phyloP scores from a whole-genome alignment of 2,329 filamentous ascomycete species.

The Colletotrichum sublineola region DNA sequence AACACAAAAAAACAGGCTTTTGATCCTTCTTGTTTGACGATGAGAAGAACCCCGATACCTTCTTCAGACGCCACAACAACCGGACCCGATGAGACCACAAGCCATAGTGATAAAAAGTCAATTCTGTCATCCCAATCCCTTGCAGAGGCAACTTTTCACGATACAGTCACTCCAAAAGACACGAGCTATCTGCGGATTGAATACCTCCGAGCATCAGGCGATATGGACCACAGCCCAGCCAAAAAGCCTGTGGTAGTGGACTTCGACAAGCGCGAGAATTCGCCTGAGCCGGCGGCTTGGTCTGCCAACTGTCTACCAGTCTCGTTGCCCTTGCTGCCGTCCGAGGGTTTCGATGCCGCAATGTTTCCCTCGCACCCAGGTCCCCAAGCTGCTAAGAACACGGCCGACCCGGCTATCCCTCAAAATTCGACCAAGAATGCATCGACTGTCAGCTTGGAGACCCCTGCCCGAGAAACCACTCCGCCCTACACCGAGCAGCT shows the following conservation, averaged over 20 bases:
- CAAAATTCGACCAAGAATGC: slow-evolving; percentile 2
- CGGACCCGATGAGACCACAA: background rate
- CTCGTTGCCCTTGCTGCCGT: background rate
- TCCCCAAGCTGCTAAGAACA: background rate
- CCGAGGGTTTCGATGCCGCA: background rate
- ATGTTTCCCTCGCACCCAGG: slow-evolving; percentile 2
- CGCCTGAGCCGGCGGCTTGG: background rate
- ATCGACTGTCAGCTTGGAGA: background rate
- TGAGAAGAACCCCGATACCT: background rate
- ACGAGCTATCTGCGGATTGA: background rate
- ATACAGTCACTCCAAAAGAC: slow-evolving; percentile 8
- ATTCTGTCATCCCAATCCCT: background rate
- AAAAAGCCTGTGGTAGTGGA: slow-evolving; percentile 3
- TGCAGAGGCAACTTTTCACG: background rate
- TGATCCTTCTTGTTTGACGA: background rate
- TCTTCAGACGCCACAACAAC: background rate
- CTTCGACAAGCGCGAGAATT: background rate
- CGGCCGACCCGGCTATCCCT: background rate
- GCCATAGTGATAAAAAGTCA: background rate
- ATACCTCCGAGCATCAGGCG: background rate
- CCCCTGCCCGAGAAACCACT: background rate
- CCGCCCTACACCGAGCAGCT: slow-evolving; percentile 1
- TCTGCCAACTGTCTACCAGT: slow-evolving; percentile 1
- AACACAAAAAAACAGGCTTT: background rate
- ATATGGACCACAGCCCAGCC: slow-evolving; percentile 7